These are phyloP conservation scores for Psilocybe sp. DNA, from an alignment of 768 basidiomycete genomes.

Conservation along the genomic window DNA sequence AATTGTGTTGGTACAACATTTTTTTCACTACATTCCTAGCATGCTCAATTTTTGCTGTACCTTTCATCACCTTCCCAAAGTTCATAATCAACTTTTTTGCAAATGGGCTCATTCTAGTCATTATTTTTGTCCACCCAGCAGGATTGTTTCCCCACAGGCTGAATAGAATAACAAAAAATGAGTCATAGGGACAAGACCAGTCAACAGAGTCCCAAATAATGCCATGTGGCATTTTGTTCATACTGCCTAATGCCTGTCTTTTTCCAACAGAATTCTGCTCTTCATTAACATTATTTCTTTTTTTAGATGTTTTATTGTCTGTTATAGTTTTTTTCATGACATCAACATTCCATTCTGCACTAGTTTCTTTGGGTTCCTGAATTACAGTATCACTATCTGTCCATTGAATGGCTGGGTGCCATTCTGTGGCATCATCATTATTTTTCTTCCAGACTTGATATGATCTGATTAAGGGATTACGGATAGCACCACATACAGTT, in stretches of 20 bases:
- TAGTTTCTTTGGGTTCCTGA: background rate
- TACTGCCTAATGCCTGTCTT: background rate
- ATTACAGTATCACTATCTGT: background rate
- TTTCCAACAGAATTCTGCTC: no score
- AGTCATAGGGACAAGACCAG: slow-evolving; percentile 16
- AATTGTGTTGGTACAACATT: background rate
- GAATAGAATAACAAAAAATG: slow-evolving; percentile 4
- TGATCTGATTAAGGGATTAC: background rate
- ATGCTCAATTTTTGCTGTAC: background rate
- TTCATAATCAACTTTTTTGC: background rate
- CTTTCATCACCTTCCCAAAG: background rate
- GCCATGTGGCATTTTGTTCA: slow-evolving; percentile 4
- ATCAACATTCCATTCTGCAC: background rate
- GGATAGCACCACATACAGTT: background rate
- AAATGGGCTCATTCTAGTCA: background rate
- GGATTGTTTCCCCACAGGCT: no score
- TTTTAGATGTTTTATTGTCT: no score
- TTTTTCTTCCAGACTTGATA: background rate
- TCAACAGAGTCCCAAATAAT: slow-evolving; percentile 9
- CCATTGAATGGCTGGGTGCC: background rate
- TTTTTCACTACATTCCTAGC: background rate
- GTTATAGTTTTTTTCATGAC: background rate
- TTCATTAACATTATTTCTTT: background rate
- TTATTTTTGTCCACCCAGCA: background rate
- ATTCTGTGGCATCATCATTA: background rate